Evolutionary conservation across 495 filamentous ascomycete genomes (phyloP).

Genomic region (Aspergillus sclerotiicarbonarius): DNA sequence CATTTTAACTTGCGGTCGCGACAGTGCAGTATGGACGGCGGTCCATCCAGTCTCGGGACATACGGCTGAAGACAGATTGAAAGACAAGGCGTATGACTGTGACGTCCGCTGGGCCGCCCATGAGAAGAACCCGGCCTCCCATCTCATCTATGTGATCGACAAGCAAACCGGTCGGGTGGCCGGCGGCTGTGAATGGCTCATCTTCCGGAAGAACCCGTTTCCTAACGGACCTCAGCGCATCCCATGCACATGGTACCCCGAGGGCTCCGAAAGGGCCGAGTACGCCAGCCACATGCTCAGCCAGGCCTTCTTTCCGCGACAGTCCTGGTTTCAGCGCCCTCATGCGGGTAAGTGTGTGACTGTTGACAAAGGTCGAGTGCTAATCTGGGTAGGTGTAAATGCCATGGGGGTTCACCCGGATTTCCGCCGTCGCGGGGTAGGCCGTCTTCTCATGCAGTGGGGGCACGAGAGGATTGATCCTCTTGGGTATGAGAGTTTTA

Average conservation of each 20-base stretch:
- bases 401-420: slow-evolving; percentile 34
- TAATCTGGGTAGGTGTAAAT: slow-evolving; percentile 18
- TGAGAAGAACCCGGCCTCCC: slow-evolving; percentile 12
- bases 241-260: slow-evolving; percentile 18
- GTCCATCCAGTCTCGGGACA: slow-evolving; percentile 13
- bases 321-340: slow-evolving; percentile 16
- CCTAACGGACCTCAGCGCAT: slow-evolving; percentile 15
- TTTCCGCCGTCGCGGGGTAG: slow-evolving; percentile 32
- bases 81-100: slow-evolving; percentile 14
- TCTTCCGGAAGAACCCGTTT: slow-evolving; percentile 23
- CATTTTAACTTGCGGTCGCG: too few relatives aligned
- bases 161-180: slow-evolving; percentile 18
- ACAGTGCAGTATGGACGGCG: slow-evolving; percentile 17
- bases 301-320: slow-evolving; percentile 15
- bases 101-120: slow-evolving; percentile 14
- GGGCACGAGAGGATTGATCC: slow-evolving; percentile 33
- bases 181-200: slow-evolving; percentile 38
- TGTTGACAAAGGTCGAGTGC: too few relatives aligned
- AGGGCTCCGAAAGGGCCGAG: slow-evolving; percentile 14
- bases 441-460: slow-evolving; percentile 34
- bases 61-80: slow-evolving; percentile 10
- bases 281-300: slow-evolving; percentile 6
- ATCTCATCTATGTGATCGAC: slow-evolving; percentile 17
- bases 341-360: slow-evolving; percentile 22
- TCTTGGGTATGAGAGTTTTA: slow-evolving; percentile 32